Evolutionary conservation across 2,329 filamentous ascomycete species (phyloP), one percentile per base, ranked within the genome.

Genomic region (Thermothelomyces thermophilus): DNA sequence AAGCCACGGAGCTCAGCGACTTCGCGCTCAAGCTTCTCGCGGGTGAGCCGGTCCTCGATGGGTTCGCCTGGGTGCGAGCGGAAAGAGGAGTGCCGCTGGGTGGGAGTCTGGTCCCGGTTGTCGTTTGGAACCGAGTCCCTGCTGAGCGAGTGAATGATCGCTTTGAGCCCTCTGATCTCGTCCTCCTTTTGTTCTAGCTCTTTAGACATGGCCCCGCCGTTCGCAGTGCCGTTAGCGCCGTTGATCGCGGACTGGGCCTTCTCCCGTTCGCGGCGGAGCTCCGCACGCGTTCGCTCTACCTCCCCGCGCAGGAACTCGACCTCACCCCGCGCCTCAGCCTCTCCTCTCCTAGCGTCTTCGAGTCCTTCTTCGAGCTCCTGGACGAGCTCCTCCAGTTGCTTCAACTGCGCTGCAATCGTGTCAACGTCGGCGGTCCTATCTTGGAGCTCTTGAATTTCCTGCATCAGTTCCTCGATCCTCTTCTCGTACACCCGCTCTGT

Each of bases 401-500:
- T 96, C 48, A 98, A 76, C 68, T 98, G 93, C 55, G 79, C 79
- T 6, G 93, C 90, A 17, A 98, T 90, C 22, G 83, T 86, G 60
- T 96, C 89, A 7, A 98, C 90, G 64, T 98, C 93, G 52, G 94
- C 83, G 35, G 84, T 86, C 39, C 87, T 79, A 37, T 90, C 86
- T 58, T 91, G 86, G 3, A 93, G 72, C 51, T 95, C 90, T 46
- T 84, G 80, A 24, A 95, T 76, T 61, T 97, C 90, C 52, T 84
- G 79, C 69, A 93, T 79, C 35, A 98, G 70, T 61, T 90, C 87
- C 61, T 90, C 86, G 54, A 97, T 87, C 69, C 88, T 87, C 67
- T 89, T 86, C 66, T 98, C 93, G 64, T 98, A 98, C 13, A 98
- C 91, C 22, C 91, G 80, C 68, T 96, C 87, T 0, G 93, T 98